Base-by-base conservation (phyloP, 2,329 filamentous ascomycete genomes). In the Epichloe brachyelytri region DNA sequence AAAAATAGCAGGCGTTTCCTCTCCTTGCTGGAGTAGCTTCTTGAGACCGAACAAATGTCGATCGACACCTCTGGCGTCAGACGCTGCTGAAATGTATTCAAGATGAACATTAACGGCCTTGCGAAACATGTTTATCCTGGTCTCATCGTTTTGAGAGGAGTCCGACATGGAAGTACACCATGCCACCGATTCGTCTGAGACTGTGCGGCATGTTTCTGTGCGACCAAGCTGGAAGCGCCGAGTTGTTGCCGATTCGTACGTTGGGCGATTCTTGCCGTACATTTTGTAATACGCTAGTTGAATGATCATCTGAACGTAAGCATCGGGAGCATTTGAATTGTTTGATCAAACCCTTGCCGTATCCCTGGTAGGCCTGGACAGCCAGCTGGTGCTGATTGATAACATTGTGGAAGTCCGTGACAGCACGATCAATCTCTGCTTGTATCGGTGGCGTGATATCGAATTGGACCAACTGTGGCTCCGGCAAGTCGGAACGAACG, bases 291-390 rank as follows among this genome's bases (percentile, higher is more conserved):
- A 98, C 39, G 93, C 93, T 49, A 97, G 82, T 70, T 98, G 93
- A 67, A 98, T 98, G 67, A 96, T 75, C 88, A 98, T 93, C 72
- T 98, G 93, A 41, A 97, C 89, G 68, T 94, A 98, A 34, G 91
- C 93, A 62, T 98, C 94, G 33, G 93, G 87, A 94, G 80, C 88
- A 95, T 74, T 89, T 94, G 82, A 98, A 97, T 71, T 95, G 94
- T 82, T 98, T 98, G 77, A 98, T 97, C 55, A 98, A 75, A 26
- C 88, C 89, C 75, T 98, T 98, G 67, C 93, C 93, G 68, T 98
- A 98, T 61, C 85, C 91, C 70, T 97, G 90, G 75, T 94, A 98
- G 30, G 89, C 86, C 68, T 97, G 91, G 3, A 98, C 90, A 20
- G 86, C 81, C 44, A 98, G 83, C 68, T 98, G 86, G 68, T 98